Conservation (phyloP, 148 eudicot species). For the Cornus kousa region DNA sequence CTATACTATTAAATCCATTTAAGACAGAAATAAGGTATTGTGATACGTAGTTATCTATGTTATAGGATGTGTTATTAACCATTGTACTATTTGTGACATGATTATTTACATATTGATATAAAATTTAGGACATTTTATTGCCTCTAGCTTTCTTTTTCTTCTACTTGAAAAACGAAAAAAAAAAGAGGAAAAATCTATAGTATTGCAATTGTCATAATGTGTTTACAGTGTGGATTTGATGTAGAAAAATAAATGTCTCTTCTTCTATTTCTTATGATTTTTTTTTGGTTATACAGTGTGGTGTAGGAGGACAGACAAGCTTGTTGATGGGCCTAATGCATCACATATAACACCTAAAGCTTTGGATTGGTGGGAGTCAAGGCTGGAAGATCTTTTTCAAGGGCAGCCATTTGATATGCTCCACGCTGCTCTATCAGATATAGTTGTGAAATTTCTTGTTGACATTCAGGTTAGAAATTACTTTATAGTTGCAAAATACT, state of each 20-base stretch:
- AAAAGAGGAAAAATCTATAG: background rate
- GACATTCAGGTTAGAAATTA: conserved; percentile 83
- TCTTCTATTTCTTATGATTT: conserved; percentile 5
- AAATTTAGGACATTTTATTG: background rate
- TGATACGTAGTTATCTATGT: too few species aligned
- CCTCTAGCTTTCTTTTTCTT: too few species aligned
- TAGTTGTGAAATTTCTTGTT: conserved; percentile 81
- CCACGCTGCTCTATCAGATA: conserved; percentile 94
- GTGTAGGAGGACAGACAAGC: conserved; percentile 97
- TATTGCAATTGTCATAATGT: background rate
- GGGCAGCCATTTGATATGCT: conserved; percentile 99
- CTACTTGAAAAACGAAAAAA: background rate
- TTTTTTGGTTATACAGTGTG: conserved; percentile 54
- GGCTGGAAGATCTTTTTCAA: conserved; percentile 39
- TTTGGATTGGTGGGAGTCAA: conserved; percentile 80
- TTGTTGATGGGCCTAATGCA: conserved; percentile 96
- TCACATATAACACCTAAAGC: conserved; percentile 84
- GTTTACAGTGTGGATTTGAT: background rate
- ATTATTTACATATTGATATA: too few species aligned
- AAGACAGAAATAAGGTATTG: too few species aligned
- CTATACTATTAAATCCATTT: too few species aligned
- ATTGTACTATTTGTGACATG: too few species aligned
- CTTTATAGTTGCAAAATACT: background rate
- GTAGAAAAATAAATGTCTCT: background rate
- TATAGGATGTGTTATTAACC: too few species aligned